Conservation (phyloP, 441 rosid species). For the Geranium incanum region DNA sequence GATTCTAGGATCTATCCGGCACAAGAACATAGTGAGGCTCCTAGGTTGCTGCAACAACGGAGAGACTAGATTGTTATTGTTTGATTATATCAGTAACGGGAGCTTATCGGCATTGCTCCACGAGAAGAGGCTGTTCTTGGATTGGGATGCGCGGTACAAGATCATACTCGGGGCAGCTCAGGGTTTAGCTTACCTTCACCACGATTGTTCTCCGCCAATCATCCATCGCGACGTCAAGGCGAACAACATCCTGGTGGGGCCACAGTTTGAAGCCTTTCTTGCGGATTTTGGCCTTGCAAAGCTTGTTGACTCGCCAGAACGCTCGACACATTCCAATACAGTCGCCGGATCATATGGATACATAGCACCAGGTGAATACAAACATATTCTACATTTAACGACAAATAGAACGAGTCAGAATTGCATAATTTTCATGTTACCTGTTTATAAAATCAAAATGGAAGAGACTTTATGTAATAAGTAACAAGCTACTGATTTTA, state of each 20-base stretch:
- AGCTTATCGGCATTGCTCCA: conserved; percentile 55
- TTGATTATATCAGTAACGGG: conserved; percentile 61
- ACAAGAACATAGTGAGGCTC: conserved; percentile 61
- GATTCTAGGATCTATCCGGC: conserved; percentile 61
- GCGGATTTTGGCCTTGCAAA: conserved; percentile 73
- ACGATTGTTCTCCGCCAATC: conserved; percentile 58
- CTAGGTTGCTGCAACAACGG: conserved; percentile 60
- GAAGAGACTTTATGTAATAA: too few species aligned
- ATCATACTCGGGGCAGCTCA: conserved; percentile 59
- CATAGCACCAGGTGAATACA: conserved; percentile 63
- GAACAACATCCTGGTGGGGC: conserved; percentile 59
- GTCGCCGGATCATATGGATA: conserved; percentile 71
- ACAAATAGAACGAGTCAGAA: too few species aligned
- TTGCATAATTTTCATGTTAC: too few species aligned
- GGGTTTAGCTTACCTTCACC: conserved; percentile 64
- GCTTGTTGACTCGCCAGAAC: conserved; percentile 44
- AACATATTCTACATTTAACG: not conserved
- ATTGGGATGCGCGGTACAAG: conserved; percentile 62
- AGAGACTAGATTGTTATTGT: conserved; percentile 48
- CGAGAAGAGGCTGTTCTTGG: conserved; percentile 39
- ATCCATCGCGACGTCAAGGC: conserved; percentile 65
- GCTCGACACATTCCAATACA: conserved; percentile 34
- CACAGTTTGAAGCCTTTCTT: conserved; percentile 50
- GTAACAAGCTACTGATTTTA: too few species aligned
- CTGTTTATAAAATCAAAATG: too few species aligned